These are phyloP conservation scores for Coprinopsis marcescibilis DNA, from an alignment of 768 basidiomycete genomes.

Conservation along the genomic window DNA sequence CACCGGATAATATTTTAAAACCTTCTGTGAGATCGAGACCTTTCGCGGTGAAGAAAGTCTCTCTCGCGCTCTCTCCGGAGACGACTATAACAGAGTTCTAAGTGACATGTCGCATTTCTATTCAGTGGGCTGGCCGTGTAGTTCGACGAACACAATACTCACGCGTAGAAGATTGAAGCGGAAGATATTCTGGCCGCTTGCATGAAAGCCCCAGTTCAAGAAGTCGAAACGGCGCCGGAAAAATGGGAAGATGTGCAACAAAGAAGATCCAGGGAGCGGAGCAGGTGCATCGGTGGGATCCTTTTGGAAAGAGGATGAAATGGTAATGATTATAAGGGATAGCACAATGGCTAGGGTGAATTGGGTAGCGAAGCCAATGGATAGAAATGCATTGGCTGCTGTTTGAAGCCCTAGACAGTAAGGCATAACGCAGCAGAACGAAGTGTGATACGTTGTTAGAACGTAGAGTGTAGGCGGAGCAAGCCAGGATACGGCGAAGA, in stretches of 20 bases:
- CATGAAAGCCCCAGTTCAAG: constrained; percentile 63
- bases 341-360: constrained; percentile 43
- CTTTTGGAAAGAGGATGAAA: constrained; percentile 41
- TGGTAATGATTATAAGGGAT: constrained; percentile 39
- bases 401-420: constrained; percentile 45
- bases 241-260: constrained; percentile 60
- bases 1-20: constrained; percentile 74
- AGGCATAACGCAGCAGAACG: constrained; percentile 31
- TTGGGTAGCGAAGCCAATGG: constrained; percentile 44
- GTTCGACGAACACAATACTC: too few relatives aligned
- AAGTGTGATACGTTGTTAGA: constrained; percentile 18
- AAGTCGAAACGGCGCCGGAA: constrained; percentile 69
- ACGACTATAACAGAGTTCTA: constrained; percentile 73
- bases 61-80: constrained; percentile 66
- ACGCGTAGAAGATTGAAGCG: constrained; percentile 67
- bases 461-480: constrained; percentile 20
- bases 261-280: constrained; percentile 50
- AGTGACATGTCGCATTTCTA: too few relatives aligned
- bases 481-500: constrained; percentile 26
- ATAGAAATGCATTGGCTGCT: constrained; percentile 43
- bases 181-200: constrained; percentile 59
- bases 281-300: constrained; percentile 47
- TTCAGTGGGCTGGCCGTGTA: too few relatives aligned
- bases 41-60: constrained; percentile 64
- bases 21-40: constrained; percentile 74